Conservation (phyloP, 345 rosid species). For the Citrus mangshanensis region DNA sequence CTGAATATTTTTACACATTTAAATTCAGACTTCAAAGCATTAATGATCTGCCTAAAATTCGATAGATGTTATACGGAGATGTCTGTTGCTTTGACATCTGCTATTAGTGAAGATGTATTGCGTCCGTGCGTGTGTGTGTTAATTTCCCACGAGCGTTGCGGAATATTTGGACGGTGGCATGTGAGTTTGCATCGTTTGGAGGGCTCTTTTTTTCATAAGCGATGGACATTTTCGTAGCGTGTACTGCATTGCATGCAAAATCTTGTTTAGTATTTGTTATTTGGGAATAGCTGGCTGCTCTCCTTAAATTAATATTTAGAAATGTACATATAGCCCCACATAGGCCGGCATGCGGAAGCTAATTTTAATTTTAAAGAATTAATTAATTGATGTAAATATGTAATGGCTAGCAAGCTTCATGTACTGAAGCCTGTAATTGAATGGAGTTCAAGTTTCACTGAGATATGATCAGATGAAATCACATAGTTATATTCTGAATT, state of each 20-base stretch:
- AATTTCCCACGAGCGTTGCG: neutral
- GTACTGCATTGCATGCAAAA: constrained; percentile 30
- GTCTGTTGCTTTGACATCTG: constrained; percentile 28
- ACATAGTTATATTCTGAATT: no score
- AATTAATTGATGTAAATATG: no score
- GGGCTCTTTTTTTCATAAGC: constrained; percentile 19
- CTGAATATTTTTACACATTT: neutral
- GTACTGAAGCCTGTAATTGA: no score
- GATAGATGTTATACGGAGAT: constrained; percentile 18
- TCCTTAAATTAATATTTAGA: neutral
- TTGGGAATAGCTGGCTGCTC: neutral
- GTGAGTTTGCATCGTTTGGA: constrained; percentile 41
- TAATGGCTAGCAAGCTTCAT: no score
- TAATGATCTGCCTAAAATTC: neutral
- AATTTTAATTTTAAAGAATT: no score
- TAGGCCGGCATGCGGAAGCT: no score
- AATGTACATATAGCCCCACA: no score
- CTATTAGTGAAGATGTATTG: neutral
- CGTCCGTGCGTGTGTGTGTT: neutral
- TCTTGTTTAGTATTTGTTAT: neutral
- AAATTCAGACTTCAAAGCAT: constrained; percentile 2
- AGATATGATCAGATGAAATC: no score
- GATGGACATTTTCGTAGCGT: constrained; percentile 37
- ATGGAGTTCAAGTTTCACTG: no score
- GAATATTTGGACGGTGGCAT: constrained; percentile 17